phyloP scores from a whole-genome alignment of 768 basidiomycete species.

The Boletus barrowsii region DNA sequence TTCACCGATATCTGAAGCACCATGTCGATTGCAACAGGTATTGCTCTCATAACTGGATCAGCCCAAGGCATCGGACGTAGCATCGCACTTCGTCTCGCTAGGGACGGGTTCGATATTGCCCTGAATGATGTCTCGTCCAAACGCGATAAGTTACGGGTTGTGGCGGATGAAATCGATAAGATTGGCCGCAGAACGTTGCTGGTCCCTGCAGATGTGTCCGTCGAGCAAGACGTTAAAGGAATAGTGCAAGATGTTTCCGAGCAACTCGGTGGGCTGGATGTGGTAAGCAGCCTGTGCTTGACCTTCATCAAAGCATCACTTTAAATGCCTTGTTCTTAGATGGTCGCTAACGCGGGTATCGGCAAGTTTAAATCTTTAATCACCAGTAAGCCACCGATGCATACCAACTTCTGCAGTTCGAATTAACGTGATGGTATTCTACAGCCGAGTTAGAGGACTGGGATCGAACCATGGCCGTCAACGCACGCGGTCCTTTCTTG shows the following conservation, averaged over 20 bases:
- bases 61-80: neutral
- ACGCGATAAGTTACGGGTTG: neutral
- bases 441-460: constrained; percentile 11
- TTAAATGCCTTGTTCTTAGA: neutral
- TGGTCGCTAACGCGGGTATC: constrained; percentile 15
- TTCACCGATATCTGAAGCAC: neutral
- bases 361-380: neutral
- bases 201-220: constrained; percentile 37
- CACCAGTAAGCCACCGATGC: neutral
- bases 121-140: constrained; percentile 1
- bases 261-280: constrained; percentile 42
- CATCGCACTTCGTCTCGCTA: neutral
- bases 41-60: constrained; percentile 1
- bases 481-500: constrained; percentile 53
- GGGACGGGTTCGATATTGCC: constrained; percentile 1
- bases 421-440: neutral
- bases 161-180: neutral
- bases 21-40: neutral
- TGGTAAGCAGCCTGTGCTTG: constrained; percentile 29
- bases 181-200: constrained; percentile 12
- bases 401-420: neutral
- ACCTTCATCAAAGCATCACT: neutral
- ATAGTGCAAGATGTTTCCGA: constrained; percentile 34
- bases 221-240: constrained; percentile 39
- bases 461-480: constrained; percentile 45